Evolutionary conservation across 2,329 filamentous ascomycete species (phyloP).

Genomic region (Lachnellula suecica): DNA sequence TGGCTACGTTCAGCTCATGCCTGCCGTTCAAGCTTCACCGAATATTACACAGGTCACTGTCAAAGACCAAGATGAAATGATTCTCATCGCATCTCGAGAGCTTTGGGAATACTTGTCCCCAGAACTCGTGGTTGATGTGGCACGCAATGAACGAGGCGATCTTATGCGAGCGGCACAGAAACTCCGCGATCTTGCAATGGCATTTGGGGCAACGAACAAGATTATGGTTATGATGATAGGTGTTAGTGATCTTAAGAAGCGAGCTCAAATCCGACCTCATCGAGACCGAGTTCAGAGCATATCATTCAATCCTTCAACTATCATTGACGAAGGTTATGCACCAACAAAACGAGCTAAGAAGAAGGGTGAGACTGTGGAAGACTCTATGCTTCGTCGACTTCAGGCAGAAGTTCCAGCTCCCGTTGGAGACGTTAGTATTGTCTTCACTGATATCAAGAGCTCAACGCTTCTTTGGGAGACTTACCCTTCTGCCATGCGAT

Average conservation of each 20-base stretch:
- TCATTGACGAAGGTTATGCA: constrained; percentile 69
- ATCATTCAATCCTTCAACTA: constrained; percentile 74
- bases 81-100: constrained; percentile 86
- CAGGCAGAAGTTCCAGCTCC: constrained; percentile 91
- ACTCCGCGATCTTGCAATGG: constrained; percentile 89
- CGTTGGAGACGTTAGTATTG: constrained; percentile 85
- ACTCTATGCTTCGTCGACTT: constrained; percentile 83
- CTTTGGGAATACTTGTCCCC: constrained; percentile 94
- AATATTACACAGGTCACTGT: constrained; percentile 77
- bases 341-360: constrained; percentile 65
- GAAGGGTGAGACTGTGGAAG: constrained; percentile 63
- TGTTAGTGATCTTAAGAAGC: constrained; percentile 84
- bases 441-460: constrained; percentile 99
- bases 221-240: constrained; percentile 99
- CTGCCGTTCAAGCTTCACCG: constrained; percentile 87
- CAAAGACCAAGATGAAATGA: constrained; percentile 87
- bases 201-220: constrained; percentile 90
- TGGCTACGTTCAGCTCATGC: constrained; percentile 90
- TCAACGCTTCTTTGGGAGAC: constrained; percentile 96
- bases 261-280: constrained; percentile 69
- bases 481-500: constrained; percentile 91
- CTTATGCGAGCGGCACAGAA: constrained; percentile 95
- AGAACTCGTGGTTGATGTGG: constrained; percentile 88
- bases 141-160: constrained; percentile 80
- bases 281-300: constrained; percentile 77